These are phyloP conservation scores for Coemansia sp. DNA, from an alignment of 192 early-diverging fungal genomes.

Conservation along the genomic window DNA sequence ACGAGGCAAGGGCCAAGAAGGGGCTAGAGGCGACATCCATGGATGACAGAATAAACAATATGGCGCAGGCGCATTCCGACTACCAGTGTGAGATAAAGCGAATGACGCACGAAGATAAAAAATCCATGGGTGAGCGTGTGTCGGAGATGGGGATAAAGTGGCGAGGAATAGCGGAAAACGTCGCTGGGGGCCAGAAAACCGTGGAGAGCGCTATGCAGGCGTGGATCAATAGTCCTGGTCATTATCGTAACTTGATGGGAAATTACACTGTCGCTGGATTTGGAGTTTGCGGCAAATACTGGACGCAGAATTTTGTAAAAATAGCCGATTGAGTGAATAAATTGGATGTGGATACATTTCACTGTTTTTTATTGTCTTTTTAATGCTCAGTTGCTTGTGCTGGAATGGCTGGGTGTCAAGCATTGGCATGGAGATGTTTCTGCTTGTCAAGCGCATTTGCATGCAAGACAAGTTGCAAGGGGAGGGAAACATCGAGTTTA, in stretches of 20 bases:
- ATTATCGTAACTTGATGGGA: constrained; percentile 36
- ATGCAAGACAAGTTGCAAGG: too few species aligned
- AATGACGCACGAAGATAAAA: constrained; percentile 32
- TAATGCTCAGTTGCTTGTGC: too few species aligned
- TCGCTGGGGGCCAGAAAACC: constrained; percentile 8
- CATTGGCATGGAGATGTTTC: too few species aligned
- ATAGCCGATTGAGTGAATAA: too few species aligned
- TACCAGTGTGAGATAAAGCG: constrained; percentile 16
- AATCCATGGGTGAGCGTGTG: constrained; percentile 6
- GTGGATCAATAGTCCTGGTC: constrained; percentile 36
- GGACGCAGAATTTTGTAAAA: constrained; percentile 36
- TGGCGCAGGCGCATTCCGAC: constrained; percentile 30
- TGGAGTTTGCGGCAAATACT: constrained; percentile 18
- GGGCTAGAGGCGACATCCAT: too few species aligned
- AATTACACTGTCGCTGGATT: constrained; percentile 23
- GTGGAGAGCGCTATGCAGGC: too few species aligned
- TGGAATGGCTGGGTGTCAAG: too few species aligned
- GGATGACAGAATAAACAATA: too few species aligned
- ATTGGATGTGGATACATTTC: too few species aligned
- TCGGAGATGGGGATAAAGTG: constrained; percentile 8
- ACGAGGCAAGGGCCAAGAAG: constrained; percentile 11
- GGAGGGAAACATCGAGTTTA: too few species aligned
- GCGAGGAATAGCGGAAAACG: constrained; percentile 31
- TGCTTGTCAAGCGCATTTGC: too few species aligned
- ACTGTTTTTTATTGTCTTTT: too few species aligned